A percentile compares a stretch with the other conserved stretches of the same genome.
phyloP scores from a whole-genome alignment of 2,329 filamentous ascomycete genomes.

The Arthrobotrys musiformis region DNA sequence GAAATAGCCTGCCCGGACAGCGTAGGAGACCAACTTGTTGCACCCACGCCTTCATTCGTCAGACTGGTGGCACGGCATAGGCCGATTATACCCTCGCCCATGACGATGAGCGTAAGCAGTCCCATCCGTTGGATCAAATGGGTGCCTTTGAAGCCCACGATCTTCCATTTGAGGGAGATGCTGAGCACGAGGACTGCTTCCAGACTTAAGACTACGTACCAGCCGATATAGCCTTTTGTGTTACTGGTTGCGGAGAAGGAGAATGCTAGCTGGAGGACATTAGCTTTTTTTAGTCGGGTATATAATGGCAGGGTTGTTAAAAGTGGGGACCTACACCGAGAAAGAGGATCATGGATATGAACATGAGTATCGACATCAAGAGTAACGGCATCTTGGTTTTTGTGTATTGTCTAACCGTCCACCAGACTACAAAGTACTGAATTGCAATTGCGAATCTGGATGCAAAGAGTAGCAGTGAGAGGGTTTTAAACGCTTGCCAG shows the following conservation, averaged over 20 bases:
- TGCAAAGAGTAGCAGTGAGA: conserved; percentile 63
- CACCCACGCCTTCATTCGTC: conserved; percentile 35
- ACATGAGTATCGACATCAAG: conserved; percentile 46
- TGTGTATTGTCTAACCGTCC: conserved; percentile 63
- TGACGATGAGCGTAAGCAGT: conserved; percentile 73
- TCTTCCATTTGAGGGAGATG: conserved; percentile 69
- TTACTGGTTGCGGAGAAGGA: conserved; percentile 31
- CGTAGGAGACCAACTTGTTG: conserved; percentile 54
- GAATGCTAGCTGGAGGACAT: conserved; percentile 45
- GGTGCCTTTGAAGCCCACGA: conserved; percentile 72
- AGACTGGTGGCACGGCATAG: conserved; percentile 69
- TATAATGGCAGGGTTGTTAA: not conserved
- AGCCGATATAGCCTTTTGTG: conserved; percentile 56
- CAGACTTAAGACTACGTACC: conserved; percentile 69
- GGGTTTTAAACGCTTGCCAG: conserved; percentile 54
- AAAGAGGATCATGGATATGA: conserved; percentile 44
- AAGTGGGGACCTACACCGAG: conserved; percentile 42
- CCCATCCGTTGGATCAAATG: conserved; percentile 74
- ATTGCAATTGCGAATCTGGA: conserved; percentile 68
- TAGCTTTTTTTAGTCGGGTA: not conserved
- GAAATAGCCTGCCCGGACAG: conserved; percentile 57
- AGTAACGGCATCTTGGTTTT: conserved; percentile 62
- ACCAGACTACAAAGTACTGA: conserved; percentile 67
- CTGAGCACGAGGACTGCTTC: conserved; percentile 68
- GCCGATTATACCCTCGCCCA: conserved; percentile 74